Evolutionary conservation across 208 protist species (phyloP).

Genomic region (Spongospora subterranea): DNA sequence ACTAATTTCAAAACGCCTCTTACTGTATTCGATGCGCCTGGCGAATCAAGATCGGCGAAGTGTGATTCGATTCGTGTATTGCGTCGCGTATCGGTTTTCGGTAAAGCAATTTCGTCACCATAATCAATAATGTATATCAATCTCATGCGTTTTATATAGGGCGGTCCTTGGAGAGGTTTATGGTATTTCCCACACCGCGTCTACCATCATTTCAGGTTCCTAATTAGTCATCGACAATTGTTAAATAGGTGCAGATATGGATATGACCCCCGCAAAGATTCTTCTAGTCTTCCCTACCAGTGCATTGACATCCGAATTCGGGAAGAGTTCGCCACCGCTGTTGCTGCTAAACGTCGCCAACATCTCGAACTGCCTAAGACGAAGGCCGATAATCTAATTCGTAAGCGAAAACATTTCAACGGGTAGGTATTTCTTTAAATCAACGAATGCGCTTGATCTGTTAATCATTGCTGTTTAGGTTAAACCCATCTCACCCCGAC

Average conservation of each 20-base stretch:
- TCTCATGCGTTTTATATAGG: too few relatives aligned
- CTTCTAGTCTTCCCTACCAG: constrained; percentile 33
- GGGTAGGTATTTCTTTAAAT: background rate
- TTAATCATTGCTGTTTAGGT: background rate
- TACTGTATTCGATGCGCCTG: constrained; percentile 31
- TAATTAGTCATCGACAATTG: too few relatives aligned
- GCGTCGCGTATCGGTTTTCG: constrained; percentile 53
- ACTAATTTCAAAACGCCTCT: constrained; percentile 33
- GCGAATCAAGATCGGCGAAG: constrained; percentile 42
- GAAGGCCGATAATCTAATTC: background rate
- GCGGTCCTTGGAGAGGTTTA: too few relatives aligned
- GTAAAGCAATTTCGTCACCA: too few relatives aligned
- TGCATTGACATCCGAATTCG: constrained; percentile 55
- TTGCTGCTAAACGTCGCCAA: background rate
- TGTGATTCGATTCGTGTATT: background rate
- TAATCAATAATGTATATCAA: too few relatives aligned
- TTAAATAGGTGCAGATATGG: too few relatives aligned
- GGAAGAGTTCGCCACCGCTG: background rate
- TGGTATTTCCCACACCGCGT: background rate
- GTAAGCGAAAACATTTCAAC: background rate
- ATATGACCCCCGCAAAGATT: constrained; percentile 27
- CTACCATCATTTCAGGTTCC: too few relatives aligned
- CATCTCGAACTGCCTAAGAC: background rate
- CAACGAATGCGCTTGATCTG: background rate
- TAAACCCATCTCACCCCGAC: constrained; percentile 50